Conservation (phyloP, 1,284 basidiomycete species). For the Ceratobasidium sp. region DNA sequence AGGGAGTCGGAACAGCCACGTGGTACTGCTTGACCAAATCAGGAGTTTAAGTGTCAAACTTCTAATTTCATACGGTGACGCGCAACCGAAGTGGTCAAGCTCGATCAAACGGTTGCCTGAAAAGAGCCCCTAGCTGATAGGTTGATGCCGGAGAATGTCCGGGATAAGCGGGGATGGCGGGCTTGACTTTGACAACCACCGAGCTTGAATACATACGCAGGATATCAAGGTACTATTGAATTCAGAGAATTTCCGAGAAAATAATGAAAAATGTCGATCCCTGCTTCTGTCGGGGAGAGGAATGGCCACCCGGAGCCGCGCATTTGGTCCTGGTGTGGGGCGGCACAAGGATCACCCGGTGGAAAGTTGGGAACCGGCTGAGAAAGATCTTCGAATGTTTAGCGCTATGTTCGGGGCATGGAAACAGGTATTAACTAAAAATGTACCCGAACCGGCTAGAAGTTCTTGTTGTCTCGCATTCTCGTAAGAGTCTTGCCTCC, state of each 20-base stretch:
- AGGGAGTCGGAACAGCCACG: not conserved
- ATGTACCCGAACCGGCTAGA: not conserved
- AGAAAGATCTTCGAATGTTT: not conserved
- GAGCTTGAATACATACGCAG: not conserved
- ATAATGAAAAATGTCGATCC: conserved; percentile 1
- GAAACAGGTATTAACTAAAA: not conserved
- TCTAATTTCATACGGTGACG: not conserved
- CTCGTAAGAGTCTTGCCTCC: not conserved
- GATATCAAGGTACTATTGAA: not conserved
- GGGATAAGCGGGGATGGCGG: not conserved
- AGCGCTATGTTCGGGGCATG: not conserved
- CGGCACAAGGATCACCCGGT: not conserved
- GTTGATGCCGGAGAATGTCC: not conserved
- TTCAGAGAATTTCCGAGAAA: not conserved
- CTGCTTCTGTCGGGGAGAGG: not conserved
- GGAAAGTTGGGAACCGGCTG: not conserved
- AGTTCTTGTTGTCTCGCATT: not conserved
- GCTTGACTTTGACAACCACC: not conserved
- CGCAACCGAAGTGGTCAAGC: not conserved
- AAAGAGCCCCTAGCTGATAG: not conserved
- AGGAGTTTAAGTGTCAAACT: not conserved
- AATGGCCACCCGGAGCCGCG: not conserved
- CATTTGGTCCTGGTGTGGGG: not conserved
- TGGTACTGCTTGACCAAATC: not conserved
- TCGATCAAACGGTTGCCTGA: conserved; percentile 10